Evolutionary conservation across 2,329 filamentous ascomycete species (phyloP).

Genomic region (Rachicladosporium sp.): DNA sequence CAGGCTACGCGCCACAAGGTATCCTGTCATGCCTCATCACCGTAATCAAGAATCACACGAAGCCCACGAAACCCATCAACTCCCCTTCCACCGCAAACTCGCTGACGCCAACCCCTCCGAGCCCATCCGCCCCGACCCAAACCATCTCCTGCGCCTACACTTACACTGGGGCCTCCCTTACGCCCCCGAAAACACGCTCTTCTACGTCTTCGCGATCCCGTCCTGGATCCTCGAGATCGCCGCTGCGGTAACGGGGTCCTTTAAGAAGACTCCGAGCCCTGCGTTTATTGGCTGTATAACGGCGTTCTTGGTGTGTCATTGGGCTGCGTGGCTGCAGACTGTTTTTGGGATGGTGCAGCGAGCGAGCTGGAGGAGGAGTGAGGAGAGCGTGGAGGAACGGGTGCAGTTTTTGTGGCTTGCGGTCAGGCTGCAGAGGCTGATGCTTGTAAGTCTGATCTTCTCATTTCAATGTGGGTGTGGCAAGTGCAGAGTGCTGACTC

Average conservation of each 20-base stretch:
- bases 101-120: not conserved
- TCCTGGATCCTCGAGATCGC: slow-evolving; percentile 18
- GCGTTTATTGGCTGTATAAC: slow-evolving; percentile 16
- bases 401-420: slow-evolving; percentile 21
- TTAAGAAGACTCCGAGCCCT: slow-evolving; percentile 9
- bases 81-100: slow-evolving; percentile 3
- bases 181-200: slow-evolving; percentile 15
- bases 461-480: not conserved
- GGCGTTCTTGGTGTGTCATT: slow-evolving; percentile 18
- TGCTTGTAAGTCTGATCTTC: slow-evolving; percentile 15
- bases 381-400: slow-evolving; percentile 19
- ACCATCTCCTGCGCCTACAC: slow-evolving; percentile 7
- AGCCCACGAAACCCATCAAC: slow-evolving; percentile 1
- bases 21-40: not conserved
- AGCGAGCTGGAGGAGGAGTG: slow-evolving; percentile 23
- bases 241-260: slow-evolving; percentile 15
- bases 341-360: slow-evolving; percentile 21
- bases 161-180: slow-evolving; percentile 19
- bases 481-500: slow-evolving; percentile 3
- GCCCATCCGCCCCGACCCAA: slow-evolving; percentile 5
- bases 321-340: slow-evolving; percentile 23
- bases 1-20: too few relatives aligned
- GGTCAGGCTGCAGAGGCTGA: slow-evolving; percentile 19
- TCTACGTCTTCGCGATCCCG: slow-evolving; percentile 18
- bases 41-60: not conserved